A percentile compares a stretch with the other conserved stretches of the same genome.
These are phyloP conservation scores for Phytophthora tubulina DNA, from an alignment of 352 stramenopile genomes.

Conservation along the genomic window DNA sequence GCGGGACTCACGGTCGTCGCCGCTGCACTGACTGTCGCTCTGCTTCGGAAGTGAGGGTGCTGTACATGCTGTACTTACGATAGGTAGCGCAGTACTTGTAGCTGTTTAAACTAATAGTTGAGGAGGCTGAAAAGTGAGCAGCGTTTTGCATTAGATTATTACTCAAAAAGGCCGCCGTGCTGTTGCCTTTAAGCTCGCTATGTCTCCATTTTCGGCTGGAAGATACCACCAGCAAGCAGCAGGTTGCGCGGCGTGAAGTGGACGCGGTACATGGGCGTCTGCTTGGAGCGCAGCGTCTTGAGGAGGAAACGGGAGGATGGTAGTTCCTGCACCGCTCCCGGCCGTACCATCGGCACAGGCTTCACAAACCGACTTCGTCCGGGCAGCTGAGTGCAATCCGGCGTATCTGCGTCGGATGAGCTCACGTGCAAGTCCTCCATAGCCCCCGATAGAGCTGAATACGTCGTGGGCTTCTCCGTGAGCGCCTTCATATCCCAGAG, in stretches of 20 bases:
- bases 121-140: slow-evolving; percentile 10
- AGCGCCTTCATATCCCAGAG: slow-evolving; percentile 89
- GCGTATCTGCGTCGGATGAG: slow-evolving; percentile 16
- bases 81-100: not conserved
- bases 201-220: slow-evolving; percentile 66
- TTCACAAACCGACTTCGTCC: slow-evolving; percentile 54
- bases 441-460: slow-evolving; percentile 35
- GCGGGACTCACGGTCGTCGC: slow-evolving; percentile 42
- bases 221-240: slow-evolving; percentile 78
- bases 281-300: slow-evolving; percentile 87
- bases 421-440: slow-evolving; percentile 53
- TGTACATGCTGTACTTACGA: not conserved
- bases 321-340: slow-evolving; percentile 60
- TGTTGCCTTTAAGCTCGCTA: slow-evolving; percentile 35
- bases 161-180: slow-evolving; percentile 25
- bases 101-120: slow-evolving; percentile 27
- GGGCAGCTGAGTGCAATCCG: slow-evolving; percentile 27
- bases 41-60: slow-evolving; percentile 40
- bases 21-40: slow-evolving; percentile 40
- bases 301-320: slow-evolving; percentile 80
- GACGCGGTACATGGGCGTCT: slow-evolving; percentile 85
- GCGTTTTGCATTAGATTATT: slow-evolving; percentile 38
- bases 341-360: slow-evolving; percentile 66
- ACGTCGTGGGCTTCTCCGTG: slow-evolving; percentile 56
- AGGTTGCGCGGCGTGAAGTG: slow-evolving; percentile 88